Evolutionary conservation across 352 stramenopile genomes (phyloP).

Genomic region (Aphanomyces stellatus): DNA sequence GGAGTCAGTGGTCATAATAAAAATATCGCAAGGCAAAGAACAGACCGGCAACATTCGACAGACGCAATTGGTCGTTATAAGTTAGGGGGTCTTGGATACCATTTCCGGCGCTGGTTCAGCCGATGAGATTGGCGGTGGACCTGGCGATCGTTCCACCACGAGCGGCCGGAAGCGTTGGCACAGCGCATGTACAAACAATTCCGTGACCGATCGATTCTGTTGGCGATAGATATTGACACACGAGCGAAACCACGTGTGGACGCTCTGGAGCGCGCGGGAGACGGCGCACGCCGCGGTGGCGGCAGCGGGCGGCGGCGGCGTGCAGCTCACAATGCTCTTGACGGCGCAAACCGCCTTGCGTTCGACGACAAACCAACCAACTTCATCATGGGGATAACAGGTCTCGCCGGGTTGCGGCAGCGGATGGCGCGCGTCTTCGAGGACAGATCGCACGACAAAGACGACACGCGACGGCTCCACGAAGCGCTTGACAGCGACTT

Average conservation of each 20-base stretch:
- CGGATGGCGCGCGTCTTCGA: conserved; percentile 9
- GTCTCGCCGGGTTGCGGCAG: background rate
- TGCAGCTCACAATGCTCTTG: conserved; percentile 13
- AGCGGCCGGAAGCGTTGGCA: background rate
- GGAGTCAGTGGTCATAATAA: no score
- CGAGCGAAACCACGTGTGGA: background rate
- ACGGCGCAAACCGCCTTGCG: background rate
- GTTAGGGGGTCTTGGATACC: no score
- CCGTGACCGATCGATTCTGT: background rate
- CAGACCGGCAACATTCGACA: no score
- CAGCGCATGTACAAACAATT: background rate
- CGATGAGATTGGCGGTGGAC: no score
- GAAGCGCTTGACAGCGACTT: conserved; percentile 15
- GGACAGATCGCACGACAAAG: conserved; percentile 4
- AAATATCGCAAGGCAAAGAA: no score
- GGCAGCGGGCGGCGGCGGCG: background rate
- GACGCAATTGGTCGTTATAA: no score
- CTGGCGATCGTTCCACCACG: no score
- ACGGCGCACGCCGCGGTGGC: background rate
- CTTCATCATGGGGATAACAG: conserved; percentile 10
- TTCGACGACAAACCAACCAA: conserved; percentile 8
- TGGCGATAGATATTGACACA: conserved; percentile 10
- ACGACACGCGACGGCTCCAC: conserved; percentile 5
- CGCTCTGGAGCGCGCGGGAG: background rate
- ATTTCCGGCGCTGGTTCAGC: no score